Conservation (phyloP, 2,329 filamentous ascomycete species). For the Capronia epimyces region DNA sequence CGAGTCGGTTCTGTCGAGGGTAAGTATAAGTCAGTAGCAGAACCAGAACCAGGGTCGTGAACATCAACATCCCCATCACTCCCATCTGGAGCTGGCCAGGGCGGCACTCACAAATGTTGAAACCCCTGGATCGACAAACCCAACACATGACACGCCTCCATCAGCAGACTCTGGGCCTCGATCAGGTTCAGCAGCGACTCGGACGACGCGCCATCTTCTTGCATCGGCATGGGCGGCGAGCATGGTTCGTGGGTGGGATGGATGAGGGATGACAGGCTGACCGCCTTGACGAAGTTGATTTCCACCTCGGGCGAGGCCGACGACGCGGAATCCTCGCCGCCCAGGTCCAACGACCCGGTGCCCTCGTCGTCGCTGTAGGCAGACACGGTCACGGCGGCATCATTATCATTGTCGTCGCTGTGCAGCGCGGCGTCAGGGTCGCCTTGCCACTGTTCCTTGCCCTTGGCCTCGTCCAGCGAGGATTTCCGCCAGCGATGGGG, state of each 20-base stretch:
- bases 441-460: too few relatives aligned
- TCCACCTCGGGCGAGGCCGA: slow-evolving; percentile 14
- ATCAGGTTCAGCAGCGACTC: slow-evolving; percentile 8
- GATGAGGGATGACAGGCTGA: slow-evolving; percentile 7
- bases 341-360: too few relatives aligned
- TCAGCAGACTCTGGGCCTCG: slow-evolving; percentile 2
- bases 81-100: too few relatives aligned
- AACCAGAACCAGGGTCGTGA: neutral
- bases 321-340: slow-evolving; percentile 15
- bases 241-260: slow-evolving; percentile 9
- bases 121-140: too few relatives aligned
- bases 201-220: slow-evolving; percentile 3
- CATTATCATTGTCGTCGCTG: neutral
- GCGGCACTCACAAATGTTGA: too few relatives aligned
- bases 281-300: slow-evolving; percentile 10
- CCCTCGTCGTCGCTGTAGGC: neutral
- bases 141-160: too few relatives aligned
- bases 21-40: neutral
- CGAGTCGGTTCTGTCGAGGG: slow-evolving; percentile 19
- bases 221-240: neutral
- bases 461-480: too few relatives aligned
- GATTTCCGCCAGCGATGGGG: too few relatives aligned
- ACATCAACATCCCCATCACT: neutral
- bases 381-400: slow-evolving; percentile 21
- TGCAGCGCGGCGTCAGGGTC: too few relatives aligned